Percentiles rank a stretch among this genome's conserved stretches.
These are phyloP conservation scores for Nakazawaea pomicola DNA, from an alignment of 805 yeast genomes.

Conservation along the genomic window DNA sequence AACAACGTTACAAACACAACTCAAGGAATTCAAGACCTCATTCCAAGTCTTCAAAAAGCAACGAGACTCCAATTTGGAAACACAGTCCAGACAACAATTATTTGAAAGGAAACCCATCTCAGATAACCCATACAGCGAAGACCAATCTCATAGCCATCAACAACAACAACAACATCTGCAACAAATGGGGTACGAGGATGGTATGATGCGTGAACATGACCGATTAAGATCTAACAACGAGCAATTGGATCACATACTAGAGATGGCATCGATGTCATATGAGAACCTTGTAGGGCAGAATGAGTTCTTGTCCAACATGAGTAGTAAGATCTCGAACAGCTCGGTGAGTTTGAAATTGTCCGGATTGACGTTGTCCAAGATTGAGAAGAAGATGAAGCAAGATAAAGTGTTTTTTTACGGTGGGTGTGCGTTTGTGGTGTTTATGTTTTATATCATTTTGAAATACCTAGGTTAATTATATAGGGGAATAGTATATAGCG, in stretches of 20 bases:
- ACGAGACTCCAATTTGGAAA: slow-evolving; percentile 49
- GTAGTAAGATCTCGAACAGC: slow-evolving; percentile 57
- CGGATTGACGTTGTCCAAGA: slow-evolving; percentile 70
- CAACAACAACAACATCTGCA: slow-evolving; percentile 19
- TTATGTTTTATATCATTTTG: slow-evolving; percentile 62
- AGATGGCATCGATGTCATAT: slow-evolving; percentile 81
- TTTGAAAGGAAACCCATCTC: slow-evolving; percentile 43
- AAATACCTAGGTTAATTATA: slow-evolving; percentile 49
- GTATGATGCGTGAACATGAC: slow-evolving; percentile 63
- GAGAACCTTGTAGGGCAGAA: slow-evolving; percentile 86
- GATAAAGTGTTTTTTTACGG: slow-evolving; percentile 87
- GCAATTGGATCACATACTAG: slow-evolving; percentile 85
- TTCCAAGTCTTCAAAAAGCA: slow-evolving; percentile 49
- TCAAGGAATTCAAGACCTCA: slow-evolving; percentile 40
- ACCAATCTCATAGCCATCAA: slow-evolving; percentile 9
- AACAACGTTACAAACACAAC: slow-evolving; percentile 46
- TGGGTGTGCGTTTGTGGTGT: slow-evolving; percentile 57
- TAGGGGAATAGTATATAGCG: slow-evolving; percentile 50
- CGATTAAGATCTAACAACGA: slow-evolving; percentile 64
- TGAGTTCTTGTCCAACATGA: slow-evolving; percentile 59
- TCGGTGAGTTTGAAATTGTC: slow-evolving; percentile 84
- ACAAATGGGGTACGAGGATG: slow-evolving; percentile 37
- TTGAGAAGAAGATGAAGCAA: slow-evolving; percentile 76
- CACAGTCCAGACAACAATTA: slow-evolving; percentile 44
- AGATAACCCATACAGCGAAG: slow-evolving; percentile 42